phyloP scores from a whole-genome alignment of 129 eudicot genomes.

The Tanacetum coccineum region DNA sequence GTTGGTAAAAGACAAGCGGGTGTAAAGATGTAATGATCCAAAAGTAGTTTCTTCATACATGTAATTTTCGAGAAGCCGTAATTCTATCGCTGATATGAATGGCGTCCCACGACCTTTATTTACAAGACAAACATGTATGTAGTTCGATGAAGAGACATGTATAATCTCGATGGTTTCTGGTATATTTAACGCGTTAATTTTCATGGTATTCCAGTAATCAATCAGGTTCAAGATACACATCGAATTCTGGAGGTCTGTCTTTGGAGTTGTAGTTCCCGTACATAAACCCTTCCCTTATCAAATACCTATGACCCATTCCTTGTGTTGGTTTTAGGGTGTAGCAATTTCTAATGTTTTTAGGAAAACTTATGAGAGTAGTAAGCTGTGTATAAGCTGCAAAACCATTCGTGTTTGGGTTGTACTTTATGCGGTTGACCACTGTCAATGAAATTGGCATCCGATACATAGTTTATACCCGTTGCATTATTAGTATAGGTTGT shows the following conservation, averaged over 20 bases:
- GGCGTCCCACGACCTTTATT: no score
- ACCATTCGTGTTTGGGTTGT: slow-evolving; percentile 15
- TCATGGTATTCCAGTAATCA: slow-evolving; percentile 36
- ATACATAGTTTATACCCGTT: slow-evolving; percentile 24
- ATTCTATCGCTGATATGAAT: no score
- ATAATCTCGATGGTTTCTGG: no score
- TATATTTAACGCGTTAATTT: not conserved
- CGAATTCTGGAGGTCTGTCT: slow-evolving; percentile 45
- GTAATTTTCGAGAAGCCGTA: slow-evolving; percentile 17
- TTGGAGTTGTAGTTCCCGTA: slow-evolving; percentile 59
- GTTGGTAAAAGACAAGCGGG: slow-evolving; percentile 12
- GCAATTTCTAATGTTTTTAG: slow-evolving; percentile 45
- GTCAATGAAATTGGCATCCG: slow-evolving; percentile 34
- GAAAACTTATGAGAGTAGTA: slow-evolving; percentile 48
- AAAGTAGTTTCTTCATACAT: slow-evolving; percentile 20
- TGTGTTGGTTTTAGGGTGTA: slow-evolving; percentile 40
- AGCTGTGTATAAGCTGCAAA: slow-evolving; percentile 14
- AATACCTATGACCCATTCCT: slow-evolving; percentile 37
- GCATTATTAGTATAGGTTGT: slow-evolving; percentile 23
- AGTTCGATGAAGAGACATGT: no score
- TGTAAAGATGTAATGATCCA: slow-evolving; percentile 17
- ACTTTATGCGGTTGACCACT: slow-evolving; percentile 36
- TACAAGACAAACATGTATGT: no score
- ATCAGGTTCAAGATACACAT: slow-evolving; percentile 43
- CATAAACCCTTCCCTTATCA: slow-evolving; percentile 43